Conservation (phyloP, 768 basidiomycete genomes). For the Sporobolomyces phaffii region DNA sequence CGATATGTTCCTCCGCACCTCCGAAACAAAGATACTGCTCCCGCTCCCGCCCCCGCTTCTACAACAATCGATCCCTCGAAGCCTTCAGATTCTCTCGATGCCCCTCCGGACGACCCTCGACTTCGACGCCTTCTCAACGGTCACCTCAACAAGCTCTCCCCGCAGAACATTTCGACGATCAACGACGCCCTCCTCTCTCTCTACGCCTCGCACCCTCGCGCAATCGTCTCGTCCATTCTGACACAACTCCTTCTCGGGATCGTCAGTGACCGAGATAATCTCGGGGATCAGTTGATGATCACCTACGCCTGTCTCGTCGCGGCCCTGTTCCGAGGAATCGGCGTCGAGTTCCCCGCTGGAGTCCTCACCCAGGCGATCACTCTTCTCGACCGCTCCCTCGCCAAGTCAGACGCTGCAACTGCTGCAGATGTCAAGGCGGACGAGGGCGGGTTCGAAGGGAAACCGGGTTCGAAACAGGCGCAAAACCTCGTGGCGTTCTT, state of each 20-base stretch:
- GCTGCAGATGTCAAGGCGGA: not conserved
- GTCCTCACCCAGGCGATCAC: constrained; percentile 16
- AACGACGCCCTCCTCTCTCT: constrained; percentile 23
- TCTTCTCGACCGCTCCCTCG: constrained; percentile 22
- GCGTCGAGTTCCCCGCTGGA: constrained; percentile 36
- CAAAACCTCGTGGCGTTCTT: constrained; percentile 80
- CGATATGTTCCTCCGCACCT: constrained; percentile 8
- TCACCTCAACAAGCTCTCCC: constrained; percentile 41
- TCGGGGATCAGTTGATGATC: constrained; percentile 38
- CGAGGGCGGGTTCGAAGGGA: constrained; percentile 30
- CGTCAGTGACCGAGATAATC: constrained; percentile 36
- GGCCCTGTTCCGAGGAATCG: constrained; percentile 26
- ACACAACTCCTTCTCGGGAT: constrained; percentile 37
- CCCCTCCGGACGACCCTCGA: constrained; percentile 31
- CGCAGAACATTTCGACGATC: constrained; percentile 36
- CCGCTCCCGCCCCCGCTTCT: not conserved
- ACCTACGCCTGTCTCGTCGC: constrained; percentile 38
- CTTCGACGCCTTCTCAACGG: constrained; percentile 37
- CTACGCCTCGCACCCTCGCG: constrained; percentile 37
- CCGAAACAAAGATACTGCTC: not conserved
- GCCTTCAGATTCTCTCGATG: constrained; percentile 15
- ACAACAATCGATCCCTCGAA: not conserved
- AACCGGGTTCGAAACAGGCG: constrained; percentile 67
- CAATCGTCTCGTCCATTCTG: constrained; percentile 25
- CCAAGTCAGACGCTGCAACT: constrained; percentile 1